Conservation (phyloP, 305 asterid genomes). For the Plantago lanceolata region DNA sequence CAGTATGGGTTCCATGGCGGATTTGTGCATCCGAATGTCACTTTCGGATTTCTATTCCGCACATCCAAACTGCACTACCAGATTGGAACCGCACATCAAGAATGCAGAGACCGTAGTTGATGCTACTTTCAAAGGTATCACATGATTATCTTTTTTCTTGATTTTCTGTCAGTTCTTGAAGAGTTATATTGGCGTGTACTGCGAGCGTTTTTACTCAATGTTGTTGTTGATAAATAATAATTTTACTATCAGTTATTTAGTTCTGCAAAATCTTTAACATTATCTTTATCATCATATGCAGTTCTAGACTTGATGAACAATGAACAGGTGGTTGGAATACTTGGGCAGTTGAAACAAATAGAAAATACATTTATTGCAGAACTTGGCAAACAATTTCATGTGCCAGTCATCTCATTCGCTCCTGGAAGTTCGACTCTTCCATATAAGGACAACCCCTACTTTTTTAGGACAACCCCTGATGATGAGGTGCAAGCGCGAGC, state of each 20-base stretch:
- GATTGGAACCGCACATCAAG: slow-evolving; percentile 27
- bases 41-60: slow-evolving; percentile 32
- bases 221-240: too few species aligned
- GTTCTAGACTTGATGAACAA: slow-evolving; percentile 37
- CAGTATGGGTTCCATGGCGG: slow-evolving; percentile 28
- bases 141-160: not conserved
- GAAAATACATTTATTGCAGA: slow-evolving; percentile 29
- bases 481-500: slow-evolving; percentile 36
- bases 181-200: not conserved
- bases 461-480: slow-evolving; percentile 36
- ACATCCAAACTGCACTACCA: slow-evolving; percentile 29
- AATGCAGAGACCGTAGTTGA: slow-evolving; percentile 25
- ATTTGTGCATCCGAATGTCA: slow-evolving; percentile 33
- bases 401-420: slow-evolving; percentile 43
- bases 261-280: not conserved
- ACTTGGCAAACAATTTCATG: slow-evolving; percentile 29
- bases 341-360: slow-evolving; percentile 33
- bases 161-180: too few species aligned
- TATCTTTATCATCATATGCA: slow-evolving; percentile 16
- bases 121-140: slow-evolving; percentile 32
- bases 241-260: not conserved
- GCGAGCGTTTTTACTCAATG: not conserved
- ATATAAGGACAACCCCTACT: slow-evolving; percentile 25
- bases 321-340: slow-evolving; percentile 31
- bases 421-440: slow-evolving; percentile 29